Evolutionary conservation across 2,329 filamentous ascomycete genomes (phyloP).

Genomic region (Mollisiaceae sp.): DNA sequence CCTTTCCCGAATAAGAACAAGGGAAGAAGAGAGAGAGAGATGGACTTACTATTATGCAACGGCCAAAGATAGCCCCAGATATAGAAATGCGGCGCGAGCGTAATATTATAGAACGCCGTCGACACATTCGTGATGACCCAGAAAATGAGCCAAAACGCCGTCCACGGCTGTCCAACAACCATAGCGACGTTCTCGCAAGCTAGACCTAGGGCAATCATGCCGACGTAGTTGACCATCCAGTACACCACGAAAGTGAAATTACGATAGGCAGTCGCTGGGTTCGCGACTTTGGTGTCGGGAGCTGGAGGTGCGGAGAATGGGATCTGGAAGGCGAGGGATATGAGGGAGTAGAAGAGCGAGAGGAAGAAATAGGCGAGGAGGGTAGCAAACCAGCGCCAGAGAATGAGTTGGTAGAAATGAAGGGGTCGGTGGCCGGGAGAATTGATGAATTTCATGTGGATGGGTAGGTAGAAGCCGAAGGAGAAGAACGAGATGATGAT

Average conservation of each 20-base stretch:
- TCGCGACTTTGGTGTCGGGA: slow-evolving; percentile 49
- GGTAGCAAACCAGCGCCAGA: slow-evolving; percentile 63
- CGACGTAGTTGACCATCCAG: slow-evolving; percentile 67
- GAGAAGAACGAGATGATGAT: slow-evolving; percentile 72
- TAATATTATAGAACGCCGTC: slow-evolving; percentile 64
- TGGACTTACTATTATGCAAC: slow-evolving; percentile 60
- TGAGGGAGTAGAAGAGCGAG: slow-evolving; percentile 66
- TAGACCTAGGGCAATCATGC: slow-evolving; percentile 66
- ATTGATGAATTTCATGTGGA: slow-evolving; percentile 63
- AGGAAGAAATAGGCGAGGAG: slow-evolving; percentile 64
- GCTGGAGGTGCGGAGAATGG: slow-evolving; percentile 59
- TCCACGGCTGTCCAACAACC: slow-evolving; percentile 65
- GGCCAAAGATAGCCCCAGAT: slow-evolving; percentile 69
- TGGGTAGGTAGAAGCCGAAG: slow-evolving; percentile 67
- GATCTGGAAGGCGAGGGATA: slow-evolving; percentile 66
- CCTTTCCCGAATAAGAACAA: neutral
- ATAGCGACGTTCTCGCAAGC: slow-evolving; percentile 70
- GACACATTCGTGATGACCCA: slow-evolving; percentile 70
- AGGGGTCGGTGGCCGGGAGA: slow-evolving; percentile 59
- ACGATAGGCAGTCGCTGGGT: slow-evolving; percentile 60
- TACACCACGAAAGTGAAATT: slow-evolving; percentile 64
- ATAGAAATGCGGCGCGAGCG: slow-evolving; percentile 63
- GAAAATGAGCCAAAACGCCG: slow-evolving; percentile 66
- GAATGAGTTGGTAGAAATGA: slow-evolving; percentile 60
- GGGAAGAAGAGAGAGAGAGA: neutral